Base-by-base conservation (phyloP, 2,329 filamentous ascomycete genomes). In the Phaeophleospora eucalypticola region DNA sequence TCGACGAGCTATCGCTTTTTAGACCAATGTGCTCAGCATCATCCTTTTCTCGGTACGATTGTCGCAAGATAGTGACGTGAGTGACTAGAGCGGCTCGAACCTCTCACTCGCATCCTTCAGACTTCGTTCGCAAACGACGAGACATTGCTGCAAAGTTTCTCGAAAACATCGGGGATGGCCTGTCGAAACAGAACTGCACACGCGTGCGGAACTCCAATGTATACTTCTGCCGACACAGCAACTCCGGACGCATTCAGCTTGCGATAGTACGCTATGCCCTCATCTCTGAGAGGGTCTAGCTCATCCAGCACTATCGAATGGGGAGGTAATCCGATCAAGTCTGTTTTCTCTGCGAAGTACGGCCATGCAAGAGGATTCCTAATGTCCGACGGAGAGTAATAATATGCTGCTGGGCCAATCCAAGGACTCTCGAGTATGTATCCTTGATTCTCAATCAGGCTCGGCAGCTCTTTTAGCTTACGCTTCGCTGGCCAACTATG, bases 281-380 rank as follows among this genome's bases (percentile, higher is more conserved):
- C 60, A 33, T 61, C 58, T 29, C 55, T 36, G 37, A 62, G 20
- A 15, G 59, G 58, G 37, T 61, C 58, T 14, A 63, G 41, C 50
- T 63, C 58, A 24, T 59, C 54, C 46, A 60, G 51, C 1, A 45
- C 43, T 12, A 63, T 29, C n/a, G 51, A 37, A 20, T 51, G 47
- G 4, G 58, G 59, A 36, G 59, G 60, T 27, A 60, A 34, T 3
- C 58, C 60, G 29, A 51, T 52, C 19, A 60, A 20, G 15, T 60
- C 54, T 6, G 57, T 51, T 15, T 43, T 45, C 4, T 46, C 54
- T 1, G 60, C 56, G 32, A 54, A 35, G 15, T 60, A 63, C 9
- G 63, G 63, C 62, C 62, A 65, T 6, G 62, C 62, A 4, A 63
- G 48, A 10, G 62, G 52, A 46, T 65, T 52, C 20, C 43, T 49